These are phyloP conservation scores for Ceratobasidium sp. DNA, from an alignment of 1,284 basidiomycete species.

Conservation along the genomic window DNA sequence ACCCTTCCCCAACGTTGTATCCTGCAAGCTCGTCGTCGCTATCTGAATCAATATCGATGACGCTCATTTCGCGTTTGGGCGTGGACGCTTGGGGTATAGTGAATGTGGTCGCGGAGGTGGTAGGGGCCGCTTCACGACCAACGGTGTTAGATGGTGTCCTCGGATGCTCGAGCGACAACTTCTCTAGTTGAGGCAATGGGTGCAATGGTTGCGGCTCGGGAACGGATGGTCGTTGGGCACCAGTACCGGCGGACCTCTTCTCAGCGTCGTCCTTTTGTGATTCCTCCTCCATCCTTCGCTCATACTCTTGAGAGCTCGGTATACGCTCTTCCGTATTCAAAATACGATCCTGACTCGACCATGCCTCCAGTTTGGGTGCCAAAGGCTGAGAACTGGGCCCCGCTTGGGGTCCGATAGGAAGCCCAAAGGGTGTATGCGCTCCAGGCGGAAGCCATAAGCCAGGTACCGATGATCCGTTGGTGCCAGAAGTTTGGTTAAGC, in stretches of 20 bases:
- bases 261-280: not conserved
- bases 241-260: no score
- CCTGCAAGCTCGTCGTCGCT: slow-evolving; percentile 25
- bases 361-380: slow-evolving; percentile 17
- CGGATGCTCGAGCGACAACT: not conserved
- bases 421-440: not conserved
- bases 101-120: not conserved
- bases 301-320: slow-evolving; percentile 23
- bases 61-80: slow-evolving; percentile 20
- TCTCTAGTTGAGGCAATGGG: not conserved
- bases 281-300: slow-evolving; percentile 2
- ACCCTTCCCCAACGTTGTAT: slow-evolving; percentile 21
- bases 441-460: slow-evolving; percentile 18
- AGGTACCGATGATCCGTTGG: not conserved
- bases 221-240: not conserved
- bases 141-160: not conserved
- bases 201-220: not conserved
- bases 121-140: no score
- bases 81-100: not conserved
- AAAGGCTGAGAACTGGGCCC: not conserved
- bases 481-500: not conserved
- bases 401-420: not conserved
- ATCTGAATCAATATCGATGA: slow-evolving; percentile 33
- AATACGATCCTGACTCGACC: slow-evolving; percentile 12
- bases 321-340: slow-evolving; percentile 6